A percentile compares a stretch with the other conserved stretches of the same genome.
Evolutionary conservation across 345 rosid genomes (phyloP).

Genomic region (Bruguiera sexangula): DNA sequence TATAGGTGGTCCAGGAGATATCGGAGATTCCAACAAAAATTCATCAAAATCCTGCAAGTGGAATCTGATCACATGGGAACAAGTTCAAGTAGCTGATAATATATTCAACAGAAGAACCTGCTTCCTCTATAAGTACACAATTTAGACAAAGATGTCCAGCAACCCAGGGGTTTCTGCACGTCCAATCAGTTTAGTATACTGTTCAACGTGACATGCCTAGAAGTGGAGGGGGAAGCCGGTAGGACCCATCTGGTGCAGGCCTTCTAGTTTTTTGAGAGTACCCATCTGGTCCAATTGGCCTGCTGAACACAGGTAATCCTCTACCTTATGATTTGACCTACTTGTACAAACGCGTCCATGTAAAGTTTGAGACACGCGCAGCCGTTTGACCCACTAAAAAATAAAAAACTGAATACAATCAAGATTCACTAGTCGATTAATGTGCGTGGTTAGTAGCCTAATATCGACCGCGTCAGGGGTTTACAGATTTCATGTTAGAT

Average conservation of each 20-base stretch:
- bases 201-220: background rate
- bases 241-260: slow-evolving; percentile 12
- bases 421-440: too few relatives aligned
- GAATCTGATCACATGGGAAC: slow-evolving; percentile 15
- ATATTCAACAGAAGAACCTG: slow-evolving; percentile 2
- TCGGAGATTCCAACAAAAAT: slow-evolving; percentile 12
- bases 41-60: slow-evolving; percentile 8
- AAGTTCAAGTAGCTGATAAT: background rate
- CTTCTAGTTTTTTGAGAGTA: slow-evolving; percentile 1
- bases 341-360: too few relatives aligned
- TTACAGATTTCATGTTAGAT: too few relatives aligned
- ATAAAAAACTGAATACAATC: too few relatives aligned
- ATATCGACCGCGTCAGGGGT: too few relatives aligned
- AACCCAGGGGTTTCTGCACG: too few relatives aligned
- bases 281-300: background rate
- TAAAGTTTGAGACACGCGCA: background rate
- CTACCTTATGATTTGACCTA: too few relatives aligned
- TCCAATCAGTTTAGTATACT: too few relatives aligned
- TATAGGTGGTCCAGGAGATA: slow-evolving; percentile 11
- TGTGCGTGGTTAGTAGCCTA: too few relatives aligned
- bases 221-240: background rate
- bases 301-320: slow-evolving; percentile 4
- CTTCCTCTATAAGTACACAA: background rate
- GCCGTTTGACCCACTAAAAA: too few relatives aligned
- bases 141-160: too few relatives aligned